Base-by-base conservation (phyloP, 1,284 basidiomycete genomes). In the Ganoderma meredithae region DNA sequence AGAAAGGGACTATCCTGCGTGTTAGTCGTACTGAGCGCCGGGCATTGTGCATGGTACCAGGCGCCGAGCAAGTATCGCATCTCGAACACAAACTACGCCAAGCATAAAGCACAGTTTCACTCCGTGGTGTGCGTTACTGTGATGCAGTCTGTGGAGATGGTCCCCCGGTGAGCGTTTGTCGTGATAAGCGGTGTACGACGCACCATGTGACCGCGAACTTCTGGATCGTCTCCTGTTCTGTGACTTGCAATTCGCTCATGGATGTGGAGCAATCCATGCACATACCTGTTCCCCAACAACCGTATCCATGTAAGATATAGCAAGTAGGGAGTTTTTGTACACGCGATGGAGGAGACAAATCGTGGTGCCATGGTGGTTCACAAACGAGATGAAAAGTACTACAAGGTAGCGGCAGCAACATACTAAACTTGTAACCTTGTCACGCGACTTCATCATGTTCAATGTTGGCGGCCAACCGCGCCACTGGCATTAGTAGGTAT, bases 391-490 rank as follows among this genome's bases (percentile, higher is more conserved):
- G 1, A 10, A 1, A 8, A 47, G 27, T 2, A 31, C 27, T 31
- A 31, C 1, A 31, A 2, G 3, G 31, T 31, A 31, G 31, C 31
- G 31, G 31, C 31, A 31, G 31, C 31, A 31, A 31, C 31, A 31
- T 31, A 31, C 31, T 31, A 4, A 31, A 27, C 47, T 52, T 47
- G n/a, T 12, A 27, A n/a, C 2, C 2, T 53, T 55, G 27, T 22
- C 33, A 58, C 33, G 19, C 31, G 31, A 2, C 5, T 31, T 9
- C 55, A 22, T 25, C 22, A 17, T 22, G 43, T 63, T 63, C 39
- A 27, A 63, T 22, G 62, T 31, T 55, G 62, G 62, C 62, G 49
- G 22, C 62, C 52, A 53, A 63, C 52, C 62, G 62, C 62, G 52
- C 39, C 52, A 33, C 62, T 55, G 49, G 36, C 36, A 53, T 40